phyloP scores from a whole-genome alignment of 495 filamentous ascomycete genomes.

The Penicillium lagena region DNA sequence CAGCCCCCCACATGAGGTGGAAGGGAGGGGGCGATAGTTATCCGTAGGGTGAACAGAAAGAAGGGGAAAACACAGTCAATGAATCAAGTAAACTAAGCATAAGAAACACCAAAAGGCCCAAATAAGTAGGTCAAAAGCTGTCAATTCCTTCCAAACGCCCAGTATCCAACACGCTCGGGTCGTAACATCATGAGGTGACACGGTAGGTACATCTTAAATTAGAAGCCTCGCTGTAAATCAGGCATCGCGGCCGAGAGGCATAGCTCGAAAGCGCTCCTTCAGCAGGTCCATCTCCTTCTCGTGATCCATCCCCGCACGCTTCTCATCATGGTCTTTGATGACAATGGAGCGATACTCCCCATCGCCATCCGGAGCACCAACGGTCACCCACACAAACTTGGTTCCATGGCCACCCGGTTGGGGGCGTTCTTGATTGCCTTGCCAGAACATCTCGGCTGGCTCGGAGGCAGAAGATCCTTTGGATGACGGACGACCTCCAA shows the following conservation, averaged over 20 bases:
- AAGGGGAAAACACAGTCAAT: too few relatives aligned
- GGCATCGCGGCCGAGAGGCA: constrained; percentile 20
- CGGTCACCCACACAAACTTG: constrained; percentile 80
- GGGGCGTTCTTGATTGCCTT: constrained; percentile 52
- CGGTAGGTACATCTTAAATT: too few relatives aligned
- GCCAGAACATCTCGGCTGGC: constrained; percentile 55
- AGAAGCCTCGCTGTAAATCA: too few relatives aligned
- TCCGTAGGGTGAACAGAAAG: too few relatives aligned
- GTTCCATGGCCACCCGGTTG: constrained; percentile 45
- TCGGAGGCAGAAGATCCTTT: constrained; percentile 22
- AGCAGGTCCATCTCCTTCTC: constrained; percentile 29
- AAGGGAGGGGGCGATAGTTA: too few relatives aligned
- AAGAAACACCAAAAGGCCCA: background rate
- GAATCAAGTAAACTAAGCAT: background rate
- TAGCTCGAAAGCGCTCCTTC: constrained; percentile 26
- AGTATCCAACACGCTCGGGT: too few relatives aligned
- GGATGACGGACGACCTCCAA: constrained; percentile 45
- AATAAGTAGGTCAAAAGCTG: too few relatives aligned
- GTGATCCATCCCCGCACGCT: constrained; percentile 8
- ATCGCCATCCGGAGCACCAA: constrained; percentile 73
- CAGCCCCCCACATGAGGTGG: too few relatives aligned
- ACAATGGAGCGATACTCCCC: constrained; percentile 40
- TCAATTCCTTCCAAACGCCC: too few relatives aligned
- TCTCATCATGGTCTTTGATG: constrained; percentile 23
- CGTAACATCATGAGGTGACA: constrained; percentile 22